Conservation (phyloP, 176 grass and related monocot species). For the Bonia amplexicaulis region DNA sequence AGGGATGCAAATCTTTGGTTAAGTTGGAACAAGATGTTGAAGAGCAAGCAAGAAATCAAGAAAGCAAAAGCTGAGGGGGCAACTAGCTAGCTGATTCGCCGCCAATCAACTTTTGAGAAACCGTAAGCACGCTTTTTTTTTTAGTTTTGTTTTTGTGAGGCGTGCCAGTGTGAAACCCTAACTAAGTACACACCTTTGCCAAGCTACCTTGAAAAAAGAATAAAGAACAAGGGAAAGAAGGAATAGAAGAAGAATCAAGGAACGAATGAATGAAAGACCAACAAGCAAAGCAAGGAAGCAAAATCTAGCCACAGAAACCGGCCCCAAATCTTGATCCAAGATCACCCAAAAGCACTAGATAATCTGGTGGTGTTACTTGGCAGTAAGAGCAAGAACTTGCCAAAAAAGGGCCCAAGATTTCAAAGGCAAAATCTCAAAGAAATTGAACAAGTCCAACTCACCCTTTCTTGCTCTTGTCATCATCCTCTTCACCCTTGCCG, state of each 20-base stretch:
- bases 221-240: constrained; percentile 11
- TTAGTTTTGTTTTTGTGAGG: constrained; percentile 21
- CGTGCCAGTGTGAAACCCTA: constrained; percentile 66
- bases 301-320: constrained; percentile 6
- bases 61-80: constrained; percentile 11
- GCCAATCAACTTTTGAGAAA: neutral
- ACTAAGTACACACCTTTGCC: constrained; percentile 49
- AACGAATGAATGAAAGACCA: constrained; percentile 13
- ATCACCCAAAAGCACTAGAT: neutral
- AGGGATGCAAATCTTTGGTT: neutral
- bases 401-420: neutral
- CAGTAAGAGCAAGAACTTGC: neutral
- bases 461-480: constrained; percentile 75
- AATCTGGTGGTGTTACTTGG: neutral
- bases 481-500: constrained; percentile 35
- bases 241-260: constrained; percentile 17
- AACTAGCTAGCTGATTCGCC: neutral
- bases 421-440: neutral
- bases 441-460: constrained; percentile 39
- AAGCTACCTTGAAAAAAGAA: constrained; percentile 22
- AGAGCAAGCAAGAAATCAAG: constrained; percentile 24
- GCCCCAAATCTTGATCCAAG: constrained; percentile 8
- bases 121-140: neutral
- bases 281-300: constrained; percentile 25
- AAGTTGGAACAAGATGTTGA: constrained; percentile 17